These are phyloP conservation scores for Termitomyces sp. DNA, from an alignment of 768 basidiomycete genomes.

Conservation along the genomic window DNA sequence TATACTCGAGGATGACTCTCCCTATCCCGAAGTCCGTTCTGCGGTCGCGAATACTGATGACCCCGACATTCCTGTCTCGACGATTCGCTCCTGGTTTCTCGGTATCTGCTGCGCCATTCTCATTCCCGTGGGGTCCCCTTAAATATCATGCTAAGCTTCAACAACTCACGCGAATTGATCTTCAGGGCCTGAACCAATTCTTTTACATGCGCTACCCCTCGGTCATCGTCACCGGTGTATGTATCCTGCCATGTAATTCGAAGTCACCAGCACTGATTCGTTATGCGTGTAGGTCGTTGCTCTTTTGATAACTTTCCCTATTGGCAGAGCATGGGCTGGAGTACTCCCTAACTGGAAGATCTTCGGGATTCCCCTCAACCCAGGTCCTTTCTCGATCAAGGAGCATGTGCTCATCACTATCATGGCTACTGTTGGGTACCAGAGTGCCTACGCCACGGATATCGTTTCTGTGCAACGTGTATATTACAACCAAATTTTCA, in stretches of 20 bases:
- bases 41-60: slow-evolving; percentile 72
- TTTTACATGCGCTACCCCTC: slow-evolving; percentile 75
- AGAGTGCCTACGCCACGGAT: slow-evolving; percentile 70
- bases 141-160: background rate
- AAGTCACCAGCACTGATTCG: background rate
- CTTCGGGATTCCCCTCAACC: slow-evolving; percentile 51
- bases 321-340: slow-evolving; percentile 56
- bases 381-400: slow-evolving; percentile 72
- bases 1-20: slow-evolving; percentile 56
- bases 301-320: slow-evolving; percentile 63
- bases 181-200: slow-evolving; percentile 62
- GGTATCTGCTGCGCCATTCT: slow-evolving; percentile 69
- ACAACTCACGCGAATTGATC: background rate
- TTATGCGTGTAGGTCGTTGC: slow-evolving; percentile 45
- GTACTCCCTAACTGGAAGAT: slow-evolving; percentile 47
- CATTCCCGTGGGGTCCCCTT: slow-evolving; percentile 35
- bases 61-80: slow-evolving; percentile 53
- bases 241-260: slow-evolving; percentile 3
- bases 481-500: slow-evolving; percentile 62
- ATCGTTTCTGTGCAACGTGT: slow-evolving; percentile 74
- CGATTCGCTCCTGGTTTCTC: slow-evolving; percentile 66
- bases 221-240: slow-evolving; percentile 50
- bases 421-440: slow-evolving; percentile 34
- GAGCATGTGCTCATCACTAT: slow-evolving; percentile 66
- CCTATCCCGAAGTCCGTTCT: slow-evolving; percentile 69